Base-by-base conservation (phyloP, 2,329 filamentous ascomycete genomes). In the Ploettnerulaceae sp. region DNA sequence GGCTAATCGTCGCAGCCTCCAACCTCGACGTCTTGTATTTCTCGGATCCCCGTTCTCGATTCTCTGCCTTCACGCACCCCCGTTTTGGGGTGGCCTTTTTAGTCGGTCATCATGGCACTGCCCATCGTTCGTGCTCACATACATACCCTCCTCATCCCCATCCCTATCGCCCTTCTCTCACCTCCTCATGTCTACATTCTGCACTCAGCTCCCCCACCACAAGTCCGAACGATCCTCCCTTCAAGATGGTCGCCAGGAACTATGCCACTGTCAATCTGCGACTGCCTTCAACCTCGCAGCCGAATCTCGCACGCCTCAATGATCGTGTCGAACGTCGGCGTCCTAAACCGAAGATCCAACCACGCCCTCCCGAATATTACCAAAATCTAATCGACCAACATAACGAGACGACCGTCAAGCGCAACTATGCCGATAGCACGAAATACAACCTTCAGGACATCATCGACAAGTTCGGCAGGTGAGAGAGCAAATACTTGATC, bases 311-410 rank as follows among this genome's bases (percentile, higher is more conserved):
- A 49, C 47, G 42, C 47, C 42, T 53, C 7, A 38, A 50, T 33
- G 20, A 50, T 37, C 29, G 35, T 47, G 37, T 49, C 28, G 17
- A 53, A 47, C 50, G 34, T 47, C 39, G 39, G 44, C 34, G 39
- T 29, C 49, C 34, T 36, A 52, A 52, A 47, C 49, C 36, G 21
- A 52, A 49, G 40, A 26, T 36, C 36, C n/a, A 50, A 45, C 35
- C 14, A 50, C 42, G 37, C 43, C 33, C 37, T 47, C 42, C 48
- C 25, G 38, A 50, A 42, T 47, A 47, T 40, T 47, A 47, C 48
- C 31, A 47, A 44, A 47, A 44, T 24, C 44, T 47, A 8, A 47
- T 51, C 38, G 39, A 47, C 34, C 11, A 51, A 40, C 18, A 44
- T 22, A 40, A 45, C 22, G 18, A 48, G 40, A 52, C 45, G 31